phyloP scores from a whole-genome alignment of 1,284 basidiomycete genomes.

The Coniophora puteana region DNA sequence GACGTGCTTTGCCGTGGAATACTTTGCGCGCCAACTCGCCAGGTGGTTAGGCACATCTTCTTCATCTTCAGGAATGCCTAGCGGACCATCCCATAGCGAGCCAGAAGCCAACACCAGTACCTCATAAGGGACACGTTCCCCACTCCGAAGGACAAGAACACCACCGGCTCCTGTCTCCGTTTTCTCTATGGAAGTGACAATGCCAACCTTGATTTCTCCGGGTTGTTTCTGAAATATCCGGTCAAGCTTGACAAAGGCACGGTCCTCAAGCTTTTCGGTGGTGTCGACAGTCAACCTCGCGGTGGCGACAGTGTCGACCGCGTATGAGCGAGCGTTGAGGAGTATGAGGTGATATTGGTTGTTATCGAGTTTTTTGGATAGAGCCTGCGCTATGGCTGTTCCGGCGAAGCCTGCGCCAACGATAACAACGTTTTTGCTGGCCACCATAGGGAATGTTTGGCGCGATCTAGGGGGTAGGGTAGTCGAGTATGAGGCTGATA shows the following conservation, averaged over 20 bases:
- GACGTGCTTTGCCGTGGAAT: conserved; percentile 45
- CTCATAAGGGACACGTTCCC: conserved; percentile 46
- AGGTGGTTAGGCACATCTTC: conserved; percentile 38
- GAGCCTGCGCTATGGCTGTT: conserved; percentile 25
- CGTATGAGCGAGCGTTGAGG: conserved; percentile 35
- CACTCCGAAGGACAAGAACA: conserved; percentile 40
- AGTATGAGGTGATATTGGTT: conserved; percentile 35
- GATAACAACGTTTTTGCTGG: conserved; percentile 31
- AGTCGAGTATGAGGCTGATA: too few species aligned
- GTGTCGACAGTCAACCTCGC: conserved; percentile 37
- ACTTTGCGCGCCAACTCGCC: conserved; percentile 39
- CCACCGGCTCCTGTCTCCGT: conserved; percentile 35
- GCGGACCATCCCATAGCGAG: conserved; percentile 46
- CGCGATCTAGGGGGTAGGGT: too few species aligned
- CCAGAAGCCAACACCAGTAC: conserved; percentile 59
- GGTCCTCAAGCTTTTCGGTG: conserved; percentile 35
- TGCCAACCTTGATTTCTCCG: conserved; percentile 41
- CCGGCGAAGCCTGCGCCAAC: conserved; percentile 42
- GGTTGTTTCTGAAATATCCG: conserved; percentile 43
- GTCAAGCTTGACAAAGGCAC: conserved; percentile 40
- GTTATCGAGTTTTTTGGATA: conserved; percentile 36
- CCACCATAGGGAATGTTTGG: conserved; percentile 12
- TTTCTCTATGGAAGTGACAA: conserved; percentile 41
- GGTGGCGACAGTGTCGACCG: conserved; percentile 32
- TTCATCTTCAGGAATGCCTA: conserved; percentile 41